Evolutionary conservation across 2,329 filamentous ascomycete genomes (phyloP).

Genomic region (Fusarium beomiforme): DNA sequence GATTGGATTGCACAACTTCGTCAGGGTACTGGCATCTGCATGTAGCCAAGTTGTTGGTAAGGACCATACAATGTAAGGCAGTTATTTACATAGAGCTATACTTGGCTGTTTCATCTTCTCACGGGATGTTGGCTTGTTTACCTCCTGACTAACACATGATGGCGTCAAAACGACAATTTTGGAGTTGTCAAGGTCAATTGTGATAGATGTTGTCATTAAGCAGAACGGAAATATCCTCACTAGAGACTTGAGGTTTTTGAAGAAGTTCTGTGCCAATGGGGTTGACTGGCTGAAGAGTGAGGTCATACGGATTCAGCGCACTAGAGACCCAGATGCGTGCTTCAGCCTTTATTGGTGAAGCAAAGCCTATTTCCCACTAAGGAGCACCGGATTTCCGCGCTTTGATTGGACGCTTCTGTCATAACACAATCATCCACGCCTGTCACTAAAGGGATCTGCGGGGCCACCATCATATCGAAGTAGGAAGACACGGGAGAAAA

Average conservation of each 20-base stretch:
- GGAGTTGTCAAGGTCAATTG: not conserved
- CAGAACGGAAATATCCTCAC: not conserved
- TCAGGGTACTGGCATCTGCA: not conserved
- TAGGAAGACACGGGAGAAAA: slow-evolving; percentile 12
- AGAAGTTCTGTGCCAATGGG: not conserved
- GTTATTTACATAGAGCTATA: not conserved
- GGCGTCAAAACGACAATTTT: not conserved
- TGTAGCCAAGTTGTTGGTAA: not conserved
- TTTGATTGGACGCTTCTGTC: slow-evolving; percentile 5
- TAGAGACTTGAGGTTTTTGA: not conserved
- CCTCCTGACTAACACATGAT: not conserved
- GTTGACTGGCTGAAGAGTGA: not conserved
- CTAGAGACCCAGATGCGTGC: not conserved
- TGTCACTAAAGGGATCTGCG: slow-evolving; percentile 21
- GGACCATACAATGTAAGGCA: not conserved
- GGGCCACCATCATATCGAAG: slow-evolving; percentile 19
- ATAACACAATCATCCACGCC: not conserved
- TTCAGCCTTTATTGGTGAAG: slow-evolving; percentile 7
- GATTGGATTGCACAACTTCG: not conserved
- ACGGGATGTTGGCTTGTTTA: not conserved
- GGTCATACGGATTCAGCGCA: not conserved
- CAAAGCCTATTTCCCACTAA: not conserved
- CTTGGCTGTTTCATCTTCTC: not conserved
- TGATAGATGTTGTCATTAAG: not conserved
- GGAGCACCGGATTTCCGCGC: not conserved